Conservation (phyloP, 1,139 yeast genomes). For the Lodderomyces elongisporus region DNA sequence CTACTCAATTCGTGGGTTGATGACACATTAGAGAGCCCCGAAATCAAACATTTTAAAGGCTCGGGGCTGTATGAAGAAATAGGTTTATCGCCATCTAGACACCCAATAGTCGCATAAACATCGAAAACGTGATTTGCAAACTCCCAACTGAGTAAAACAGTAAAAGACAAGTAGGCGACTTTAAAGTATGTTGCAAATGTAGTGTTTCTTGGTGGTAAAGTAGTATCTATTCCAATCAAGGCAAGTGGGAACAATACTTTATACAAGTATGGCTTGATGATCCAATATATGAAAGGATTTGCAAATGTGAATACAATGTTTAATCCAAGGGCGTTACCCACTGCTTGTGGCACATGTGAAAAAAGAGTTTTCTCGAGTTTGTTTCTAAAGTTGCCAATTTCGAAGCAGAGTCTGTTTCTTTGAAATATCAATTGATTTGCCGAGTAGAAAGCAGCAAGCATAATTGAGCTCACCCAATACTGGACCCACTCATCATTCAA, state of each 20-base stretch:
- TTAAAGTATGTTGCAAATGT: conserved; percentile 33
- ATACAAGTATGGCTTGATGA: conserved; percentile 44
- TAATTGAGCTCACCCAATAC: conserved; percentile 40
- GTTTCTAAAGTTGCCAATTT: conserved; percentile 37
- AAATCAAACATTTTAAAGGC: conserved; percentile 66
- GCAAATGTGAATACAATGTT: conserved; percentile 23
- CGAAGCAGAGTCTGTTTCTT: conserved; percentile 54
- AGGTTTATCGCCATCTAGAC: conserved; percentile 68
- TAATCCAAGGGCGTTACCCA: conserved; percentile 34
- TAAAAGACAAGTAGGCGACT: conserved; percentile 34
- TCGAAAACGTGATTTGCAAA: conserved; percentile 56
- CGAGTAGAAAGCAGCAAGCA: conserved; percentile 33
- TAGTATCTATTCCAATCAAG: conserved; percentile 32
- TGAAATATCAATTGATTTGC: conserved; percentile 53
- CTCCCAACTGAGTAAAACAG: conserved; percentile 53
- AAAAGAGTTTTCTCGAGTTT: conserved; percentile 39
- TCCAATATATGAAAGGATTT: conserved; percentile 46
- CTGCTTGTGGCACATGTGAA: conserved; percentile 22
- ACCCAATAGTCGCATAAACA: conserved; percentile 78
- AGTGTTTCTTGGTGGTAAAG: conserved; percentile 30
- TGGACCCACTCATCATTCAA: conserved; percentile 61
- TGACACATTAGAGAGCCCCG: conserved; percentile 56
- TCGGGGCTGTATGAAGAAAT: conserved; percentile 65
- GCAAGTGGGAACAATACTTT: conserved; percentile 24
- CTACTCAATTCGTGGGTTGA: conserved; percentile 52